Evolutionary conservation across 139 green algal genomes (phyloP), one percentile per base, ranked within the genome.

Genomic region (Picochlorum sp.): DNA sequence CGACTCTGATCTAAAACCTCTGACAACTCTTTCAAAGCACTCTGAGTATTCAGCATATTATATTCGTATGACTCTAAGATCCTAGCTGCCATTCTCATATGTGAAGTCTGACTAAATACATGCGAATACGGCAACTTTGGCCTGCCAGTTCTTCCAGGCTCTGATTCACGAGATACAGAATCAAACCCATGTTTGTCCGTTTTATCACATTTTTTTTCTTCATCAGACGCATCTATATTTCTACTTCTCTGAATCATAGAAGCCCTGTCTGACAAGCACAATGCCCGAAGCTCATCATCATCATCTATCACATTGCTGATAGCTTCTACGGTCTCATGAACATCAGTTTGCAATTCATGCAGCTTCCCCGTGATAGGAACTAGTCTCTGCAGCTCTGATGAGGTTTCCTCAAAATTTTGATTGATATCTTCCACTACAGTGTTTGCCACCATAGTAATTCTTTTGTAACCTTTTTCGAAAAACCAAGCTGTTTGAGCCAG

Each of bases 51-150:
- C 54, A 65, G 45, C 1, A 82, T 50, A 41, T 75, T 70, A 41
- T 65, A 65, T 63, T 82, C 72, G 22, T 78, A 78, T 25, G 41
- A 65, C 28, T 80, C 72, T 56, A 82, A 64, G 20, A 82, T 71
- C 0, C 50, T 33, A 1, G 50, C 44, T n/a, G 40, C 70, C 61
- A 74, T 68, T n/a, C 61, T 57, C 75, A 82, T 75, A 53, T 67
- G 33, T 3, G 63, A 36, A 25, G 10, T 30, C 16, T n/a, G n/a
- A n/a, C n/a, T n/a, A n/a, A n/a, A n/a, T n/a, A n/a, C n/a, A n/a
- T 45, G 28, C n/a, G 22, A 7, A 4, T 12, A 20, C 33, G 4
- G 13, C 16, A 33, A n/a, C n/a, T n/a, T n/a, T n/a, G n/a, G n/a
- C n/a, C n/a, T n/a, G n/a, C n/a, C 7, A 65, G 16, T 16, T n/a